Evolutionary conservation across 2,329 filamentous ascomycete species (phyloP).

Genomic region (Taxawa tesnikishii): DNA sequence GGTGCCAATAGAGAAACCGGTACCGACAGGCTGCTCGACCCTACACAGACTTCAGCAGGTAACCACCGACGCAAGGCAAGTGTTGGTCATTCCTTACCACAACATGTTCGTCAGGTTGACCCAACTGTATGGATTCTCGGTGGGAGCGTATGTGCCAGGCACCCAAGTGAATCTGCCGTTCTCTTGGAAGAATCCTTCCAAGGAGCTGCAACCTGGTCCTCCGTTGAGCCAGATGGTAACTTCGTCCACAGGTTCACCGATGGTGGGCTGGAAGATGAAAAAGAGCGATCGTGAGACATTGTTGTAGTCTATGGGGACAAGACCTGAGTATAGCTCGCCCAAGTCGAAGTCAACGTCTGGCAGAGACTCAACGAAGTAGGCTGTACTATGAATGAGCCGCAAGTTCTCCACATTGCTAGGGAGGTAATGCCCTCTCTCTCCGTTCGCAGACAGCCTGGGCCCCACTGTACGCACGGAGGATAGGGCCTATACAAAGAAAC

Average conservation of each 20-base stretch:
- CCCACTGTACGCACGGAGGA: too few species aligned
- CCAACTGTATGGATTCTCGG: conserved; percentile 32
- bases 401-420: too few species aligned
- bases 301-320: conserved; percentile 38
- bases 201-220: conserved; percentile 26
- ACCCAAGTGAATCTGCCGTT: conserved; percentile 32
- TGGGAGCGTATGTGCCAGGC: conserved; percentile 23
- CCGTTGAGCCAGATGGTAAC: conserved; percentile 35
- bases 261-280: conserved; percentile 45
- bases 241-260: conserved; percentile 34
- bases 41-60: conserved; percentile 4
- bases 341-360: conserved; percentile 23
- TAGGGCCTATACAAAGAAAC: too few species aligned
- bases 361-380: too few species aligned
- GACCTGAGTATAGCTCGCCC: conserved; percentile 21
- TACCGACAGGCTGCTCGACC: conserved; percentile 38
- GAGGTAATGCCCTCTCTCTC: too few species aligned
- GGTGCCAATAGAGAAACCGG: conserved; percentile 29
- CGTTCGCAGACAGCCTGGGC: too few species aligned
- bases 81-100: conserved; percentile 49
- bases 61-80: too few species aligned
- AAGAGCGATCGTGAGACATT: conserved; percentile 36
- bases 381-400: too few species aligned
- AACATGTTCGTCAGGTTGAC: conserved; percentile 62
- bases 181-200: conserved; percentile 30